phyloP scores from a whole-genome alignment of 2,329 filamentous ascomycete species.

The Fusarium neocosmosporiellum region DNA sequence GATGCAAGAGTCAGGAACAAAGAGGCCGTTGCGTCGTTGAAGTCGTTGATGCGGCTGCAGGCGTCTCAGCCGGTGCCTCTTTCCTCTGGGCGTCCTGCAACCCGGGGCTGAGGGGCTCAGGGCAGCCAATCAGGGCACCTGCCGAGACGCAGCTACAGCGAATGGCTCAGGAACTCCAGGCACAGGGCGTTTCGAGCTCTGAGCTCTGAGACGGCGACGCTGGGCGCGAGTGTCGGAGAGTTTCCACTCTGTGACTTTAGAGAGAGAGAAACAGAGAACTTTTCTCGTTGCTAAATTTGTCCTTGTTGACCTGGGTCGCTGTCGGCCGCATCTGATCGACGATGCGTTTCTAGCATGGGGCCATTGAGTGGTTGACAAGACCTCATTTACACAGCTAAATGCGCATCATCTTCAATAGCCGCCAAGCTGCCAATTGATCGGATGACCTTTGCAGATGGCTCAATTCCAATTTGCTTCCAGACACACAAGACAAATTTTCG shows the following conservation, averaged over 20 bases:
- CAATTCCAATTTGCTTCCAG: background rate
- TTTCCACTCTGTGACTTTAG: constrained; percentile 20
- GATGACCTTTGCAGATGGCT: background rate
- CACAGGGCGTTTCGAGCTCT: constrained; percentile 40
- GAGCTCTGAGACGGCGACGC: constrained; percentile 34
- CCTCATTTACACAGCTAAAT: background rate
- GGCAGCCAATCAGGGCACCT: constrained; percentile 31
- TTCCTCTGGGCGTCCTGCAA: constrained; percentile 27
- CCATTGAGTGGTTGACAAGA: background rate
- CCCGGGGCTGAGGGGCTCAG: constrained; percentile 10
- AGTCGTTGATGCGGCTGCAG: constrained; percentile 34
- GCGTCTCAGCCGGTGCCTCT: constrained; percentile 35
- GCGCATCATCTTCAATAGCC: background rate
- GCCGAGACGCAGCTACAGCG: constrained; percentile 11
- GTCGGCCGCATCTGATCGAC: background rate
- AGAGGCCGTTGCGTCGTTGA: constrained; percentile 21
- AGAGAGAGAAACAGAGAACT: background rate
- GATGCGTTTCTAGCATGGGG: background rate
- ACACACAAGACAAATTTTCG: background rate
- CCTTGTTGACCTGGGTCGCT: background rate
- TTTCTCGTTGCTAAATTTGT: background rate
- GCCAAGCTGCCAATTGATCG: background rate
- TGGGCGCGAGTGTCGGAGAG: constrained; percentile 30
- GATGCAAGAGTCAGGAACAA: constrained; percentile 15
- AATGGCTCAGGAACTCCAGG: constrained; percentile 31